Conservation (phyloP, 306 rosid genomes). For the Alnus rubra region DNA sequence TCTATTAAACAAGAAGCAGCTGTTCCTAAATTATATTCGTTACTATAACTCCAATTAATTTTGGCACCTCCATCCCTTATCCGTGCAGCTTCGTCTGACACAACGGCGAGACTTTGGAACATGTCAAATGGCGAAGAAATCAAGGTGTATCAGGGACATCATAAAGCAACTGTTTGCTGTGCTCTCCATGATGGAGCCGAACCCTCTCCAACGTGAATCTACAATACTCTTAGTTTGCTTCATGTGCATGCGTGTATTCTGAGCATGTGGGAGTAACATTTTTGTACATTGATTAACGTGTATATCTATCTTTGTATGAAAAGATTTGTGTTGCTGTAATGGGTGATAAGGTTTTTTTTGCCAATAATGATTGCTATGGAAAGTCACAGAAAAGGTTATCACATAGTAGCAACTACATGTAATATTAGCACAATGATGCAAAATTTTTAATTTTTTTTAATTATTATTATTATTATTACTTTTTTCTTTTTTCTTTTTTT, state of each 20-base stretch:
- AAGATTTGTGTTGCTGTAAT: background rate
- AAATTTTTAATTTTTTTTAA: too few species aligned
- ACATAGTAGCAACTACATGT: too few species aligned
- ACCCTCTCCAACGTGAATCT: conserved; percentile 53
- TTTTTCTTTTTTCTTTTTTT: too few species aligned
- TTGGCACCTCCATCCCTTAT: conserved; percentile 17
- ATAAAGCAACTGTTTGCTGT: conserved; percentile 91
- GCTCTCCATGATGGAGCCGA: conserved; percentile 98
- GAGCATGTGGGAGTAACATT: background rate
- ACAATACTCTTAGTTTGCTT: background rate
- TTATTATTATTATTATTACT: too few species aligned
- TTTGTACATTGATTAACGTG: background rate
- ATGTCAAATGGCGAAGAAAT: conserved; percentile 86
- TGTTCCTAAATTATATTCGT: background rate
- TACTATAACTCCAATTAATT: conserved; percentile 1
- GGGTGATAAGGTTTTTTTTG: background rate
- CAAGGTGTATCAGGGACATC: conserved; percentile 88
- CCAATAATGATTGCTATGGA: background rate
- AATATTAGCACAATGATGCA: too few species aligned
- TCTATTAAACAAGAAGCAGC: background rate
- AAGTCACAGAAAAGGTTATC: too few species aligned
- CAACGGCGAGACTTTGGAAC: conserved; percentile 96
- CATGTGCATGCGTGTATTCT: background rate
- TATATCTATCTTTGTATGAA: background rate
- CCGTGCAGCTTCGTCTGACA: conserved; percentile 84